phyloP scores from a whole-genome alignment of 306 rosid genomes.

The Quercus engelmannii region DNA sequence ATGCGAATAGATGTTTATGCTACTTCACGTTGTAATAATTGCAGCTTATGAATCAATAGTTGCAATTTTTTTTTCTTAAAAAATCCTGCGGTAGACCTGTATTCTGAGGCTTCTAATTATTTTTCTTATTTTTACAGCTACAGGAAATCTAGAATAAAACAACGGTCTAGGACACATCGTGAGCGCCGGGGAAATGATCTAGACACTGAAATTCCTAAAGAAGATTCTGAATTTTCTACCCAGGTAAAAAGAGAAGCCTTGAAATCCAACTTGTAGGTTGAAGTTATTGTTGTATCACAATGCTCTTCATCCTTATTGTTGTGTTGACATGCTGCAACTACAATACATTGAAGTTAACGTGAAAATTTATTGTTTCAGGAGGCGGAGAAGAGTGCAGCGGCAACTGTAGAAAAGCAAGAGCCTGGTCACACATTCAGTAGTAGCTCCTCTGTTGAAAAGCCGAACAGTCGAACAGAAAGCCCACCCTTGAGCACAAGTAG shows the following conservation, averaged over 20 bases:
- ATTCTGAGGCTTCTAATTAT: neutral
- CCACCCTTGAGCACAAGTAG: constrained; percentile 19
- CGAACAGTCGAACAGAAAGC: neutral
- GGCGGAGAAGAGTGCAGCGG: constrained; percentile 19
- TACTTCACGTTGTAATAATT: neutral
- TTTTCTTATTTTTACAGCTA: constrained; percentile 31
- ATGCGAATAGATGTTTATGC: neutral
- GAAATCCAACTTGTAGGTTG: neutral
- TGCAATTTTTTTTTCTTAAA: neutral
- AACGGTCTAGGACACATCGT: constrained; percentile 43
- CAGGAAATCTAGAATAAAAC: constrained; percentile 50
- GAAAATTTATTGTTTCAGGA: constrained; percentile 35
- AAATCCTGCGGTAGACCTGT: neutral
- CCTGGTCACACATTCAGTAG: constrained; percentile 20
- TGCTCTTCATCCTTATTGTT: no score
- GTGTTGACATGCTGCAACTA: no score
- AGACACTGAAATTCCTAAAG: constrained; percentile 29
- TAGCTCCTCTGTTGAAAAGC: neutral
- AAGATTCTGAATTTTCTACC: constrained; percentile 35
- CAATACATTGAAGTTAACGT: neutral
- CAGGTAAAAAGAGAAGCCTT: constrained; percentile 33
- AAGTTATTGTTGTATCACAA: no score
- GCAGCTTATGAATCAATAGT: neutral
- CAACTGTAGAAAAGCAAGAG: constrained; percentile 38
- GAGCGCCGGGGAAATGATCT: constrained; percentile 40